phyloP scores from a whole-genome alignment of 495 filamentous ascomycete genomes.

The Annulohypoxylon stygium region DNA sequence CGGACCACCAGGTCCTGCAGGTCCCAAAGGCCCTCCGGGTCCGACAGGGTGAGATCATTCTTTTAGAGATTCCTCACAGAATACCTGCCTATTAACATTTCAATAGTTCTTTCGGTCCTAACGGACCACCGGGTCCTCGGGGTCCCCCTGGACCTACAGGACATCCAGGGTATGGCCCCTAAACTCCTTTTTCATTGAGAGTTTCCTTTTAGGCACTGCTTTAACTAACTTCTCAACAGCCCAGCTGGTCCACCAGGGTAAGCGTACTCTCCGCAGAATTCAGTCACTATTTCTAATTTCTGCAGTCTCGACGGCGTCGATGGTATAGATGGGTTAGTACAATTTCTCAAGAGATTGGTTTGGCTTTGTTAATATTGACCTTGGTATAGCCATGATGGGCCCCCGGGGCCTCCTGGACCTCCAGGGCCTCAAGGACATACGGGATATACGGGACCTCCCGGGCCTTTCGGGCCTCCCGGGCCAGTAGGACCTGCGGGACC shows the following conservation, averaged over 20 bases:
- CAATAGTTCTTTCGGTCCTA: too few species aligned
- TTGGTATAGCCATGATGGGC: neutral
- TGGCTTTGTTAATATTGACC: neutral
- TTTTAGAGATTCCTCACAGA: too few species aligned
- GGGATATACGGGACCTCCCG: too few species aligned
- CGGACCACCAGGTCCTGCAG: too few species aligned
- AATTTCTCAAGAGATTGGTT: neutral
- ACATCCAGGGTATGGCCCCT: neutral
- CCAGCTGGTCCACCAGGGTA: neutral
- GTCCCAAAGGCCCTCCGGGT: too few species aligned
- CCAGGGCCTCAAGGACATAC: neutral
- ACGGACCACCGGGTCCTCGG: neutral
- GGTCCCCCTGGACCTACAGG: too few species aligned
- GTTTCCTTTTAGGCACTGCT: too few species aligned
- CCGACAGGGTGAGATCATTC: too few species aligned
- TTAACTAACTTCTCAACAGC: neutral
- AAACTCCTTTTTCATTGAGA: neutral
- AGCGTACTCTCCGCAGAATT: too few species aligned
- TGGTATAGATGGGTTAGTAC: neutral
- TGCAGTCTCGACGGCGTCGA: neutral
- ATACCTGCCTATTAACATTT: too few species aligned
- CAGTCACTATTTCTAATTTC: neutral
- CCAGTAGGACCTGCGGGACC: too few species aligned
- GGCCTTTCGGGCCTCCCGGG: too few species aligned
- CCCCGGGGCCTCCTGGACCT: neutral